Evolutionary conservation across 345 rosid genomes (phyloP).

Genomic region (Eucalyptus victrix): DNA sequence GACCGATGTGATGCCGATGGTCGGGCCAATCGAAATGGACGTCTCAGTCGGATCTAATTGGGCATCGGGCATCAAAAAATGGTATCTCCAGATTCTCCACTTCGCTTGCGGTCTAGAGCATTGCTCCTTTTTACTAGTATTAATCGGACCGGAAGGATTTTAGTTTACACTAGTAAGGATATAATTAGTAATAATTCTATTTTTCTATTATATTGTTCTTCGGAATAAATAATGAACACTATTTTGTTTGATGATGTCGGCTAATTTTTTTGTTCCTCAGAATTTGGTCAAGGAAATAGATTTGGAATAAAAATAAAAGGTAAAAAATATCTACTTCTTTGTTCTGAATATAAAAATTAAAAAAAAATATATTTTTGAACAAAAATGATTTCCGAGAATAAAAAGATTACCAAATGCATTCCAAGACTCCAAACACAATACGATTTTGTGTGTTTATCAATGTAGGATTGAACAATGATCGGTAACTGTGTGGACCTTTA

Average conservation of each 20-base stretch:
- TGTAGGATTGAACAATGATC: background rate
- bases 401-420: too few species aligned
- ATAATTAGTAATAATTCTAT: too few species aligned
- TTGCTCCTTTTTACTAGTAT: background rate
- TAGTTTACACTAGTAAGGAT: background rate
- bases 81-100: background rate
- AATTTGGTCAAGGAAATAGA: fast-evolving
- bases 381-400: fast-evolving
- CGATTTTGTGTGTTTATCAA: background rate
- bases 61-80: background rate
- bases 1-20: background rate
- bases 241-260: too few species aligned
- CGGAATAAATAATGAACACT: too few species aligned
- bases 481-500: too few species aligned
- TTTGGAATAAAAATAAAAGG: fast-evolving
- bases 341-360: fast-evolving
- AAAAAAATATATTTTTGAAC: too few species aligned
- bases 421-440: background rate
- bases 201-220: too few species aligned
- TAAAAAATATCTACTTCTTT: too few species aligned
- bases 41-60: background rate
- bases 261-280: too few species aligned
- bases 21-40: background rate
- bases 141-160: background rate
- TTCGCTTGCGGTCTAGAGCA: background rate